Base-by-base conservation (phyloP, 495 filamentous ascomycete species). In the Trichocladium antarcticum region DNA sequence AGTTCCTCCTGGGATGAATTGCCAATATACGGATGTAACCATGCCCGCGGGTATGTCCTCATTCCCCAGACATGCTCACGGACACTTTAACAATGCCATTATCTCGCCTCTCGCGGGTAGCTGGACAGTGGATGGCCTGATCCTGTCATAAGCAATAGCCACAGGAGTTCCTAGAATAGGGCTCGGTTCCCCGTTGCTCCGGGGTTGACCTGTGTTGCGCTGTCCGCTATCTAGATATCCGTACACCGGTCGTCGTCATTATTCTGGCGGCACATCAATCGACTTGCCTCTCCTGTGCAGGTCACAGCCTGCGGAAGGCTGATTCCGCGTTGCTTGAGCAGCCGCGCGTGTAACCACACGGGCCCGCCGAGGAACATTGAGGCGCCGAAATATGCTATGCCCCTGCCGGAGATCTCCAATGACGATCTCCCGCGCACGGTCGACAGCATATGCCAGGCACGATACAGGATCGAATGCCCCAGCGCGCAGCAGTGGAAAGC, bases 1-100 rank as follows among this genome's bases (percentile, higher is more conserved):
- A 27, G 17, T 31, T 10, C 21, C 31, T n/a, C 6, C 10, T 32
- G 31, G 31, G 5, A 14, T 14, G 31, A 32, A 32, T 32, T 32
- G 31, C 5, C 31, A 20, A 27, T 42, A 27, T 10, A 27, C 21
- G 38, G 47, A 31, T 49, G 47, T 49, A 49, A 49, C 47, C 47
- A 20, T 12, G 37, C n/a, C 29, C 29, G 37, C 35, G 46, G 31
- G 20, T 9, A 16, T 24, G 28, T 35, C 29, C 37, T 6, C 40
- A 6, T 14, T 24, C 27, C 11, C 37, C 29, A n/a, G n/a, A n/a
- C 17, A 27, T 35, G 19, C 28, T 9, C 45, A 6, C 8, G 12
- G 20, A 16, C 29, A 5, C 11, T 32, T 34, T 0, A 12, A 11
- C 27, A 5, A 15, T n/a, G 24, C 10, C 15, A 14, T 15, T 10